A percentile compares a stretch with the other conserved stretches of the same genome.
phyloP scores from a whole-genome alignment of 2,329 filamentous ascomycete species.

The Biscogniauxia marginata region DNA sequence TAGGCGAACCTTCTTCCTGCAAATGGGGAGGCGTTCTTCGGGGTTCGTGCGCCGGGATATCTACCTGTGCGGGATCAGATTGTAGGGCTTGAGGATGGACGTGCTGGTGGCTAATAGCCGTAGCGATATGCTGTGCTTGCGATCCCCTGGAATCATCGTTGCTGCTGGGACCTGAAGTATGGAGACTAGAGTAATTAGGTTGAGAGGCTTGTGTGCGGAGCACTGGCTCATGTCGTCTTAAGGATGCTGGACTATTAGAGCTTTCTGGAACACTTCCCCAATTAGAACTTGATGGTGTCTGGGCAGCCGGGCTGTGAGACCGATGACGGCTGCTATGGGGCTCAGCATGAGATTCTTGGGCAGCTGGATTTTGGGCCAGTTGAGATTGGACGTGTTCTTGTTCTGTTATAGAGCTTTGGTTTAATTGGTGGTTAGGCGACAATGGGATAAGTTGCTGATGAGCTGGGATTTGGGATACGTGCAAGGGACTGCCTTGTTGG shows the following conservation, averaged over 20 bases:
- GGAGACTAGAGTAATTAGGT: neutral
- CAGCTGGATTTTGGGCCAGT: neutral
- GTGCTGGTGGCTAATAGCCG: conserved; percentile 13
- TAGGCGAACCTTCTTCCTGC: conserved; percentile 1
- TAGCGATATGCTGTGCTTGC: conserved; percentile 23
- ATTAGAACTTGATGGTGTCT: conserved; percentile 17
- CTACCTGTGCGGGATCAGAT: neutral
- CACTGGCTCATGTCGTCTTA: conserved; percentile 12
- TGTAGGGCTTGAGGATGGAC: conserved; percentile 8
- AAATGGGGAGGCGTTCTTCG: neutral
- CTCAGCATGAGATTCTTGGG: conserved; percentile 1
- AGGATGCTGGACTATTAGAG: conserved; percentile 10
- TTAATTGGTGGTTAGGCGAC: conserved; percentile 3
- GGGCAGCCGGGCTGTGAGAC: conserved; percentile 3
- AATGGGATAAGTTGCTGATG: conserved; percentile 6
- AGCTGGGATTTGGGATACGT: conserved; percentile 7
- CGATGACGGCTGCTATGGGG: conserved; percentile 8
- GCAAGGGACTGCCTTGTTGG: conserved; percentile 2
- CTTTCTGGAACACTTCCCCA: conserved; percentile 20
- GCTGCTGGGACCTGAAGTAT: conserved; percentile 1
- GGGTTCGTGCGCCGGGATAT: conserved; percentile 1
- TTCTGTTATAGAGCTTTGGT: conserved; percentile 2
- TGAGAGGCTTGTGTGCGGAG: conserved; percentile 9
- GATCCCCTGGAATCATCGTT: conserved; percentile 7
- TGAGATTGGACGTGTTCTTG: conserved; percentile 4